phyloP scores from a whole-genome alignment of 805 yeast species.

The Metschnikowia gruessii region DNA sequence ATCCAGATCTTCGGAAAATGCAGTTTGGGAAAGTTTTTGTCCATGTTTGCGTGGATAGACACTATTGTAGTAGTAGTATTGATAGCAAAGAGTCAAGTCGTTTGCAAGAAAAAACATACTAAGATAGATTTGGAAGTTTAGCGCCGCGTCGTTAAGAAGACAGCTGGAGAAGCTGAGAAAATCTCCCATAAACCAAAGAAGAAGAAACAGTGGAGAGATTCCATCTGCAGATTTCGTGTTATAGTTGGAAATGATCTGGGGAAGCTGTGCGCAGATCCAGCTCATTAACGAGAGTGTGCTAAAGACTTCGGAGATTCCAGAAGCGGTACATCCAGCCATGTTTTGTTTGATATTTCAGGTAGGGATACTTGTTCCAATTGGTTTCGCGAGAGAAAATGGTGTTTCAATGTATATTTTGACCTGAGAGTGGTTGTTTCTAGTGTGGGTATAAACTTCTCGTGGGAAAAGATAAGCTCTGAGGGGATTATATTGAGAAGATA shows the following conservation, averaged over 20 bases:
- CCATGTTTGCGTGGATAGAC: constrained; percentile 30
- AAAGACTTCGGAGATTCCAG: constrained; percentile 18
- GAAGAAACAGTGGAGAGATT: constrained; percentile 55
- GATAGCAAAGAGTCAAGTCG: constrained; percentile 65
- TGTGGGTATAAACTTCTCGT: too few relatives aligned
- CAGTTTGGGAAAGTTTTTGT: neutral
- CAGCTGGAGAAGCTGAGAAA: constrained; percentile 40
- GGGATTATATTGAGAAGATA: neutral
- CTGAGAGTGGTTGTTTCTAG: too few relatives aligned
- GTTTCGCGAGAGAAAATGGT: too few relatives aligned
- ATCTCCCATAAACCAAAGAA: constrained; percentile 61
- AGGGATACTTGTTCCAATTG: too few relatives aligned
- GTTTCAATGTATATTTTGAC: neutral
- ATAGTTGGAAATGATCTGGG: constrained; percentile 64
- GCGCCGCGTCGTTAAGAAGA: constrained; percentile 35
- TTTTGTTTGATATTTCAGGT: neutral
- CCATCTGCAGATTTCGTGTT: constrained; percentile 63
- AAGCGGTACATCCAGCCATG: constrained; percentile 9
- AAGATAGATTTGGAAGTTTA: constrained; percentile 38
- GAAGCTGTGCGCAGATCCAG: constrained; percentile 75
- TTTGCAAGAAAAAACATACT: constrained; percentile 47
- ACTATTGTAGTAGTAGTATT: constrained; percentile 66
- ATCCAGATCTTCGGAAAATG: neutral
- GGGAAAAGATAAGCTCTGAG: too few relatives aligned
- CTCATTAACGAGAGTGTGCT: constrained; percentile 27